Percentiles rank a stretch among this genome's conserved stretches.
Evolutionary conservation across 306 rosid species (phyloP).

Genomic region (Cucumis cinereus): DNA sequence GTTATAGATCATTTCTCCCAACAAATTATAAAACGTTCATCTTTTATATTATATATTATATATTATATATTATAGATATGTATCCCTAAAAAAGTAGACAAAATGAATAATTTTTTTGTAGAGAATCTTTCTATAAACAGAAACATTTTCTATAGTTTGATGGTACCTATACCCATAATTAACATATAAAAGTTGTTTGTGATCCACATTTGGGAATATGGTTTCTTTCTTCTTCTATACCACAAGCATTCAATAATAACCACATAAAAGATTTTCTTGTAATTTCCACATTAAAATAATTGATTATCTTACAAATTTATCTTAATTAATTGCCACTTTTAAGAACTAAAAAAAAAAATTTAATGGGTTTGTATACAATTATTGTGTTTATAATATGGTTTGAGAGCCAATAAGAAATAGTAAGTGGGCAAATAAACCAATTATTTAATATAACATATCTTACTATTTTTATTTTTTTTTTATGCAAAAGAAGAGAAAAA

Average conservation of each 20-base stretch:
- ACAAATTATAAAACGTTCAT: too few species aligned
- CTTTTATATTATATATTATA: too few species aligned
- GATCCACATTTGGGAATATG: not conserved
- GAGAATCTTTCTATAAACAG: not conserved
- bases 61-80: not conserved
- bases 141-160: not conserved
- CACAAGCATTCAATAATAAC: not conserved
- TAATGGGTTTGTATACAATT: not conserved
- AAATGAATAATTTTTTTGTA: not conserved
- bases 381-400: not conserved
- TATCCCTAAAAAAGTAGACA: not conserved
- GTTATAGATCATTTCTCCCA: too few species aligned
- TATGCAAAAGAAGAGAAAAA: not conserved
- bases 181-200: not conserved
- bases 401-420: not conserved
- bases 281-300: not conserved
- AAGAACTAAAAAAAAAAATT: not conserved
- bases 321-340: not conserved
- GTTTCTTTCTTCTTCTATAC: not conserved
- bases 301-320: not conserved
- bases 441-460: not conserved
- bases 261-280: not conserved
- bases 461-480: not conserved
- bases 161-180: not conserved
- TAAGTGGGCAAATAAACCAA: not conserved